Conservation (phyloP, 176 grass and related monocot species). For the Puya raimondii region DNA sequence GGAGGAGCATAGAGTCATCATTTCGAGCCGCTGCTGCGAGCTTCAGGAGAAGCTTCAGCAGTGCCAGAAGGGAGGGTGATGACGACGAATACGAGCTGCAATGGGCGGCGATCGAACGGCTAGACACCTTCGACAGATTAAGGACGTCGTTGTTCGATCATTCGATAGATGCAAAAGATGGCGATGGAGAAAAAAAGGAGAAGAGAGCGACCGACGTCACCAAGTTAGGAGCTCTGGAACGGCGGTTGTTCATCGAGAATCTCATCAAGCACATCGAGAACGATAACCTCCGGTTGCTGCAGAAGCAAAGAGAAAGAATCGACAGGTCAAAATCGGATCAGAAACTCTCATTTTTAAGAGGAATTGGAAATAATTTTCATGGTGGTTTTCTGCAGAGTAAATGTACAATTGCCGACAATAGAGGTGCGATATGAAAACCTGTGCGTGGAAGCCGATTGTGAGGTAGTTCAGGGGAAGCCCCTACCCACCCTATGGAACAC, state of each 20-base stretch:
- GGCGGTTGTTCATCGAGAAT: conserved; percentile 36
- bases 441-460: conserved; percentile 35
- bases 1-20: conserved; percentile 31
- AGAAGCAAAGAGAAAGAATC: conserved; percentile 60
- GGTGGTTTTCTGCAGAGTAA: conserved; percentile 25
- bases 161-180: neutral
- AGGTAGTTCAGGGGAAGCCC: conserved; percentile 46
- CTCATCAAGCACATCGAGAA: conserved; percentile 45
- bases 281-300: conserved; percentile 55
- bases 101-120: conserved; percentile 62
- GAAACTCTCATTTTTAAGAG: neutral
- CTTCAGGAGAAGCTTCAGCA: conserved; percentile 22
- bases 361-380: neutral
- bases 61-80: neutral
- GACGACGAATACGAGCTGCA: conserved; percentile 47
- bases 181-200: neutral
- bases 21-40: conserved; percentile 22
- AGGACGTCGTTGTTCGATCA: conserved; percentile 34
- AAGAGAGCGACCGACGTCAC: conserved; percentile 37
- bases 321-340: conserved; percentile 20
- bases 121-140: conserved; percentile 33
- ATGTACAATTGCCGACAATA: conserved; percentile 44
- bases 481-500: conserved; percentile 55
- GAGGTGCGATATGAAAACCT: conserved; percentile 47
- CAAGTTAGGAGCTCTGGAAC: conserved; percentile 30